Evolutionary conservation across 106 monocot genomes (phyloP).

Genomic region (Dendrobium catenatum): DNA sequence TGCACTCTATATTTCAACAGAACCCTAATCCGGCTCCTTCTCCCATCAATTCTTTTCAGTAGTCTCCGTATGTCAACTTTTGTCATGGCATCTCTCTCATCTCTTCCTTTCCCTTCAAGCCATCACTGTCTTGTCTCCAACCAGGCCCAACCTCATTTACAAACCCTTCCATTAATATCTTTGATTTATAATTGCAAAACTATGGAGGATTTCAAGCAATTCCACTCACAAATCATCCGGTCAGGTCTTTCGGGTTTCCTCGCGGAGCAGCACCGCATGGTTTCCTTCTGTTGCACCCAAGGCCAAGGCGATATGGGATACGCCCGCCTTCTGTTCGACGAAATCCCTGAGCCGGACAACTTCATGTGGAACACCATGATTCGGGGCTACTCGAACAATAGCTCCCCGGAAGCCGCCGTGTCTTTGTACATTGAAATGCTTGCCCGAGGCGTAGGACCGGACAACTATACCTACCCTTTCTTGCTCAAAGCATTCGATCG

Average conservation of each 20-base stretch:
- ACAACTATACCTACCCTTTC: slow-evolving; percentile 45
- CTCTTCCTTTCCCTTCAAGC: background rate
- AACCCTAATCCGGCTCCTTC: background rate
- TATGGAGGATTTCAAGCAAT: slow-evolving; percentile 45
- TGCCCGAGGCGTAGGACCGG: slow-evolving; percentile 17
- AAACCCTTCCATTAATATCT: slow-evolving; percentile 12
- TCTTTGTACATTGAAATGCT: slow-evolving; percentile 40
- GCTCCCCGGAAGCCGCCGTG: slow-evolving; percentile 25
- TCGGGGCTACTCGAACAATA: slow-evolving; percentile 24
- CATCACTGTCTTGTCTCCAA: background rate
- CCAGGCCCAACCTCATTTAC: background rate
- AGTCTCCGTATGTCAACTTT: background rate
- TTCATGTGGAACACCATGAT: slow-evolving; percentile 40
- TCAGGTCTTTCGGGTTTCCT: slow-evolving; percentile 17
- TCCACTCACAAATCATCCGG: slow-evolving; percentile 48
- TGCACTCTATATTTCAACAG: background rate
- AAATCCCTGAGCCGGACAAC: slow-evolving; percentile 26
- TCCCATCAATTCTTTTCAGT: background rate
- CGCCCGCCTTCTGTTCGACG: slow-evolving; percentile 48
- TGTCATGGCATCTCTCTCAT: slow-evolving; percentile 7
- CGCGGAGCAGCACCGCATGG: slow-evolving; percentile 8
- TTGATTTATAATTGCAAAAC: slow-evolving; percentile 33
- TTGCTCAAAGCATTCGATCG: slow-evolving; percentile 36
- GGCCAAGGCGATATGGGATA: slow-evolving; percentile 25
- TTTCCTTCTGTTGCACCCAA: slow-evolving; percentile 33